A percentile compares a stretch with the other conserved stretches of the same genome.
These are phyloP conservation scores for Protea cynaroides DNA, from an alignment of 164 flowering plant genomes.

Conservation along the genomic window DNA sequence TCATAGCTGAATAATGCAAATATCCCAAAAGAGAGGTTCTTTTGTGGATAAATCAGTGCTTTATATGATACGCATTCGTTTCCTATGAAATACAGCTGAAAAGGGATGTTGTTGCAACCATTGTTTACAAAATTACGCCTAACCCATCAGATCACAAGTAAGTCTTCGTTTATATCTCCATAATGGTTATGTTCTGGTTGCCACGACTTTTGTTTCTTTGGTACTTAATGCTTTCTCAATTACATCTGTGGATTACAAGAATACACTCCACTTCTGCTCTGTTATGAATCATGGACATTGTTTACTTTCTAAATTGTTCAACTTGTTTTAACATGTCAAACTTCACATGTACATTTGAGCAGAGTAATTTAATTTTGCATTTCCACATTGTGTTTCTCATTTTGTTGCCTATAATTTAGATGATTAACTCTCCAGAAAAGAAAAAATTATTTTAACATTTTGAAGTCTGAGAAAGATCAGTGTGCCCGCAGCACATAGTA, in stretches of 20 bases:
- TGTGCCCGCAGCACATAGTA: too few species aligned
- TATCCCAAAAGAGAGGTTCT: not conserved
- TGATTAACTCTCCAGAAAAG: too few species aligned
- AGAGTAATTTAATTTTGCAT: too few species aligned
- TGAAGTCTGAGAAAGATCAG: too few species aligned
- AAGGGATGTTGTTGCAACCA: conserved; percentile 89
- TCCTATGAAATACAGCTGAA: conserved; percentile 53
- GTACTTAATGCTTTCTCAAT: not conserved
- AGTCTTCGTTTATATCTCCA: conserved; percentile 20
- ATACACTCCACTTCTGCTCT: not conserved
- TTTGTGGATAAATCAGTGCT: conserved; percentile 4
- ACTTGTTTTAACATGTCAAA: too few species aligned
- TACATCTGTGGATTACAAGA: not conserved
- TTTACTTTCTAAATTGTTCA: too few species aligned
- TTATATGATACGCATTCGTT: conserved; percentile 11
- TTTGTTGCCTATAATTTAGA: too few species aligned
- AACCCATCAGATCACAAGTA: conserved; percentile 99
- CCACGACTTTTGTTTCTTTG: not conserved
- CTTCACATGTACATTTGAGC: too few species aligned
- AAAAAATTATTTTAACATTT: too few species aligned
- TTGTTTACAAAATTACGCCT: conserved; percentile 90
- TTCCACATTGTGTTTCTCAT: too few species aligned
- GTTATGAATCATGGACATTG: too few species aligned
- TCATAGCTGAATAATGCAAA: not conserved
- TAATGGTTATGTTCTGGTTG: not conserved